phyloP scores from a whole-genome alignment of 2,329 filamentous ascomycete species.

The Venturia nashicola region DNA sequence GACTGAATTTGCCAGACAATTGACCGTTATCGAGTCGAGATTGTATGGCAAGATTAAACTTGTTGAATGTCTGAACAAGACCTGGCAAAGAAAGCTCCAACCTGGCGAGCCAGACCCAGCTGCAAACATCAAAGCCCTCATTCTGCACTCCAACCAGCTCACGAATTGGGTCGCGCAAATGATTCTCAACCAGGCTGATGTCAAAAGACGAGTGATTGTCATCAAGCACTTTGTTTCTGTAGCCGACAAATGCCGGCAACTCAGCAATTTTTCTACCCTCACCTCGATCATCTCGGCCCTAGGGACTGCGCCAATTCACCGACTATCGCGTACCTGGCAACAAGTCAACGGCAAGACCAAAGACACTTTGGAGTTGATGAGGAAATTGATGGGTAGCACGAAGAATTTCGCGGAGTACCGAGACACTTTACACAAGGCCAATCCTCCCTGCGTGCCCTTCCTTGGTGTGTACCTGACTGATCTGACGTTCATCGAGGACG shows the following conservation, averaged over 20 bases:
- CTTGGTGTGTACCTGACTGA: conserved; percentile 98
- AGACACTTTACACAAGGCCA: conserved; percentile 81
- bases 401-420: conserved; percentile 98
- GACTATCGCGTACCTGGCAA: conserved; percentile 86
- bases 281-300: conserved; percentile 96
- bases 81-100: conserved; percentile 90
- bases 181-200: conserved; percentile 88
- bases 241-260: conserved; percentile 87
- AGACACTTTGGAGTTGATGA: conserved; percentile 75
- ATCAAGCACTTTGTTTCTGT: conserved; percentile 98
- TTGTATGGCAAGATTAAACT: conserved; percentile 94
- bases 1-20: conserved; percentile 89
- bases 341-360: conserved; percentile 80
- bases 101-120: conserved; percentile 77
- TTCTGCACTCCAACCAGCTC: conserved; percentile 95
- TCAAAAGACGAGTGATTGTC: conserved; percentile 90
- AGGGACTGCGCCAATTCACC: conserved; percentile 87
- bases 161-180: conserved; percentile 99
- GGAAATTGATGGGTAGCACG: conserved; percentile 87
- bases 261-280: conserved; percentile 96
- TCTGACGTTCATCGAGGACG: conserved; percentile 96
- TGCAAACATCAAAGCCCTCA: conserved; percentile 88
- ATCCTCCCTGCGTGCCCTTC: conserved; percentile 95
- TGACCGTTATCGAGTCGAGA: conserved; percentile 92
- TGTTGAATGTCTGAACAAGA: conserved; percentile 94